phyloP scores from a whole-genome alignment of 305 asterid genomes.

The Fraxinus albicans region DNA sequence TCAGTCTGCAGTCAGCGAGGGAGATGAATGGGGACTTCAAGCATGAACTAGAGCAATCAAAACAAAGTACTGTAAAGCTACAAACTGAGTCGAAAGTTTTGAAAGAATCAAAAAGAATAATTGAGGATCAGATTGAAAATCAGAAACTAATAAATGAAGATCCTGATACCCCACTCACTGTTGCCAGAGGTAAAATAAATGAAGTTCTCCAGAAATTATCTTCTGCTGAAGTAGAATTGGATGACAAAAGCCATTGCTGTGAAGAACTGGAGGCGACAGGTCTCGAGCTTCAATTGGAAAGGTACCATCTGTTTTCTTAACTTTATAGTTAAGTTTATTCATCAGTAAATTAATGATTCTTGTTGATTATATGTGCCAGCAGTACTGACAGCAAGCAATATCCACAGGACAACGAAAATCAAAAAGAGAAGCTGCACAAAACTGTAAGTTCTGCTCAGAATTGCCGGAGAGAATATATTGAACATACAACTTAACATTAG shows the following conservation, averaged over 20 bases:
- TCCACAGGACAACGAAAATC: constrained; percentile 34
- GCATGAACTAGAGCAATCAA: constrained; percentile 37
- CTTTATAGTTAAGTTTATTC: not conserved
- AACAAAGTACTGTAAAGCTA: constrained; percentile 25
- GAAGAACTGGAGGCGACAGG: constrained; percentile 73
- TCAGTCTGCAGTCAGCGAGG: constrained; percentile 24
- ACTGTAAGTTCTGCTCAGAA: constrained; percentile 49
- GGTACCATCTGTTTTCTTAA: constrained; percentile 37
- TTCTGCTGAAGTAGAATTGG: constrained; percentile 66
- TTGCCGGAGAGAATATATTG: not conserved
- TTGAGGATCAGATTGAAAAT: constrained; percentile 61
- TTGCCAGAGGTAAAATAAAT: constrained; percentile 43
- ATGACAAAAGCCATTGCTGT: constrained; percentile 59
- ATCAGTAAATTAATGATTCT: not conserved
- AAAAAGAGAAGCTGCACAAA: constrained; percentile 50
- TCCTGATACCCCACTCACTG: constrained; percentile 64
- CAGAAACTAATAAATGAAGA: constrained; percentile 66
- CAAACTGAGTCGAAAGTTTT: constrained; percentile 38
- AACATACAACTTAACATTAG: not conserved
- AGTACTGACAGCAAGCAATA: constrained; percentile 36
- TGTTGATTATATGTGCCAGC: constrained; percentile 21
- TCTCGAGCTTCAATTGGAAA: constrained; percentile 81
- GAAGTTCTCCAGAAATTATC: constrained; percentile 54
- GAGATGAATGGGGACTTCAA: constrained; percentile 28
- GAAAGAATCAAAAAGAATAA: constrained; percentile 48